Evolutionary conservation across 2,329 filamentous ascomycete species (phyloP).

Genomic region (Fusarium pininemorale): DNA sequence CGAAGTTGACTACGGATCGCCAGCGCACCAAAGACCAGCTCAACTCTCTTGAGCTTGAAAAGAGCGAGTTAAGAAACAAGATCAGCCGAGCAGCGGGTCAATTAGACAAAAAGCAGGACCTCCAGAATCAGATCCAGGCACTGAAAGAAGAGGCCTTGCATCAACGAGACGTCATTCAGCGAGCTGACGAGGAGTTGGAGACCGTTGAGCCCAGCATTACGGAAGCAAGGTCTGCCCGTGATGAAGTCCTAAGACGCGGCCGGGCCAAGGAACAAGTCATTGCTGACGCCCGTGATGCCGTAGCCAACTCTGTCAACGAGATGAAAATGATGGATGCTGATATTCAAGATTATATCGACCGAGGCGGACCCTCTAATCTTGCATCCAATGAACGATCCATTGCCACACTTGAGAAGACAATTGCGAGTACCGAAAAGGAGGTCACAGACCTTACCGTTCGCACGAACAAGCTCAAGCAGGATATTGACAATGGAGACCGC

Average conservation of each 20-base stretch:
- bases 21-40: constrained; percentile 76
- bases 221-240: constrained; percentile 78
- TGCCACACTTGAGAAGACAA: constrained; percentile 70
- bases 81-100: constrained; percentile 76
- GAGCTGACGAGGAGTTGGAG: constrained; percentile 77
- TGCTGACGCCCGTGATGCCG: constrained; percentile 73
- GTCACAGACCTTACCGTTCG: constrained; percentile 72
- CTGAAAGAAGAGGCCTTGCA: constrained; percentile 73
- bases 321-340: constrained; percentile 79
- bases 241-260: constrained; percentile 78
- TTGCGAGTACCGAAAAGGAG: constrained; percentile 72
- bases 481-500: constrained; percentile 80
- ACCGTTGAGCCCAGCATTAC: constrained; percentile 78
- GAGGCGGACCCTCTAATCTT: constrained; percentile 78
- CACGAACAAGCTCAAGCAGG: constrained; percentile 80
- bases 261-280: constrained; percentile 77
- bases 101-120: constrained; percentile 80
- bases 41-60: constrained; percentile 77
- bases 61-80: constrained; percentile 77
- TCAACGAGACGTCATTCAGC: constrained; percentile 74
- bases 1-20: constrained; percentile 73
- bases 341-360: constrained; percentile 81
- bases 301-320: constrained; percentile 80
- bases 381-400: constrained; percentile 75
- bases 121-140: constrained; percentile 77